Evolutionary conservation across 2,329 filamentous ascomycete species (phyloP).

Genomic region (Pyrenochaeta sp.): DNA sequence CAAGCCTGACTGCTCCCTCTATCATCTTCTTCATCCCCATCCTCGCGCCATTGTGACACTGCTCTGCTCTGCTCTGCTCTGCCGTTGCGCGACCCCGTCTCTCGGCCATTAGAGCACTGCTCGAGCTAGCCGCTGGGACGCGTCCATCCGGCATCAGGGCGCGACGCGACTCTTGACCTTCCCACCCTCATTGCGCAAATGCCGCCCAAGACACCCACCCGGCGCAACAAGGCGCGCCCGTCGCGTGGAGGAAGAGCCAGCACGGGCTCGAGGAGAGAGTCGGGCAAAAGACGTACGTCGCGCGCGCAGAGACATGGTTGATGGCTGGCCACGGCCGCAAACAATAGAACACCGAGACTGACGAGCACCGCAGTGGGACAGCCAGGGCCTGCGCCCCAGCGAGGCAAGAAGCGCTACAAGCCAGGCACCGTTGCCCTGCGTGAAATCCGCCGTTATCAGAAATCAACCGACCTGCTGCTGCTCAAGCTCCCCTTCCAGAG

Average conservation of each 20-base stretch:
- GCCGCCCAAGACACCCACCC: slow-evolving; percentile 32
- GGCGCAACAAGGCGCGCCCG: slow-evolving; percentile 42
- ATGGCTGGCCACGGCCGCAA: too few species aligned
- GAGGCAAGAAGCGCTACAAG: slow-evolving; percentile 53
- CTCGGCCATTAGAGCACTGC: too few species aligned
- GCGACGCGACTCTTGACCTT: neutral
- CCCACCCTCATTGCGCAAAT: slow-evolving; percentile 15
- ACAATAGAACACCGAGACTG: too few species aligned
- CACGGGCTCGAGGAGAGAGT: slow-evolving; percentile 24
- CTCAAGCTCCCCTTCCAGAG: slow-evolving; percentile 98
- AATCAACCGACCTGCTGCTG: slow-evolving; percentile 94
- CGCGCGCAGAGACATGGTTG: too few species aligned
- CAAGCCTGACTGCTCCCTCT: neutral
- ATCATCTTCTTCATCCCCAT: slow-evolving; percentile 2
- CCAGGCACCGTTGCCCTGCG: slow-evolving; percentile 89
- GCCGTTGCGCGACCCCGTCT: too few species aligned
- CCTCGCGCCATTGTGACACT: too few species aligned
- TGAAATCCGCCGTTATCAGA: slow-evolving; percentile 99
- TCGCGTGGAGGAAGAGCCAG: slow-evolving; percentile 37
- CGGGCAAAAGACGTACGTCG: slow-evolving; percentile 28
- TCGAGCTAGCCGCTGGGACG: too few species aligned
- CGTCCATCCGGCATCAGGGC: neutral
- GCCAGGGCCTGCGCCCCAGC: slow-evolving; percentile 41
- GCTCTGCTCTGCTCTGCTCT: too few species aligned
- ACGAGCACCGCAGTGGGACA: slow-evolving; percentile 31